Evolutionary conservation across 768 basidiomycete species (phyloP).

Genomic region (Artomyces pyxidatus): DNA sequence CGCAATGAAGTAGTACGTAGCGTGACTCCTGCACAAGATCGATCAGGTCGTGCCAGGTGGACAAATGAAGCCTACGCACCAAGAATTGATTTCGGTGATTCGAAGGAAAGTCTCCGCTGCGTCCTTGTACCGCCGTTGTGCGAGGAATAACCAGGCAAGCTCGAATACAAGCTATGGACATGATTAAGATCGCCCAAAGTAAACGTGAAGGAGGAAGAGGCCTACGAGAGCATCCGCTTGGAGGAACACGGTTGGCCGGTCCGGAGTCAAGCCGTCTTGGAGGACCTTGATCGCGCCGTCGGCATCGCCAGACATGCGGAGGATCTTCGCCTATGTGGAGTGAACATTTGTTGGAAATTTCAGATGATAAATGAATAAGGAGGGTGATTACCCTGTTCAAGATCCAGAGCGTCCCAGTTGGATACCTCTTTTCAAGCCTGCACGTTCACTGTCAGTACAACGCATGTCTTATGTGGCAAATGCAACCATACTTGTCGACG

Average conservation of each 20-base stretch:
- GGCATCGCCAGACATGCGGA: constrained; percentile 61
- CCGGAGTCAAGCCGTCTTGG: constrained; percentile 45
- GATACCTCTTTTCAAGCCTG: constrained; percentile 51
- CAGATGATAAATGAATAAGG: not conserved
- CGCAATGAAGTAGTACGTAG: constrained; percentile 70
- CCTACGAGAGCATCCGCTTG: constrained; percentile 67
- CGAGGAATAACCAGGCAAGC: constrained; percentile 67
- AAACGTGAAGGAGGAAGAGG: not conserved
- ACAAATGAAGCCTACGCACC: constrained; percentile 45
- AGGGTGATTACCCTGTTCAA: constrained; percentile 46
- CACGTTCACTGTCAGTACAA: not conserved
- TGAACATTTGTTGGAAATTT: not conserved
- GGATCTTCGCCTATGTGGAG: constrained; percentile 51
- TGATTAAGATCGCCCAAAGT: not conserved
- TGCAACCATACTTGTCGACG: constrained; percentile 46
- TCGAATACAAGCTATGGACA: constrained; percentile 74
- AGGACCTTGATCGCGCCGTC: constrained; percentile 59
- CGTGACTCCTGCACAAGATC: constrained; percentile 54
- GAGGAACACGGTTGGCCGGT: constrained; percentile 46
- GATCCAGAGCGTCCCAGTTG: constrained; percentile 65
- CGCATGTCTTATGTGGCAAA: not conserved
- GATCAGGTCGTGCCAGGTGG: too few relatives aligned
- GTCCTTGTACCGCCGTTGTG: constrained; percentile 56
- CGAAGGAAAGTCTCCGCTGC: constrained; percentile 58
- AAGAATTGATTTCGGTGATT: constrained; percentile 60